Base-by-base conservation (phyloP, 2,329 filamentous ascomycete species). In the Lasiodiplodia theobromae region DNA sequence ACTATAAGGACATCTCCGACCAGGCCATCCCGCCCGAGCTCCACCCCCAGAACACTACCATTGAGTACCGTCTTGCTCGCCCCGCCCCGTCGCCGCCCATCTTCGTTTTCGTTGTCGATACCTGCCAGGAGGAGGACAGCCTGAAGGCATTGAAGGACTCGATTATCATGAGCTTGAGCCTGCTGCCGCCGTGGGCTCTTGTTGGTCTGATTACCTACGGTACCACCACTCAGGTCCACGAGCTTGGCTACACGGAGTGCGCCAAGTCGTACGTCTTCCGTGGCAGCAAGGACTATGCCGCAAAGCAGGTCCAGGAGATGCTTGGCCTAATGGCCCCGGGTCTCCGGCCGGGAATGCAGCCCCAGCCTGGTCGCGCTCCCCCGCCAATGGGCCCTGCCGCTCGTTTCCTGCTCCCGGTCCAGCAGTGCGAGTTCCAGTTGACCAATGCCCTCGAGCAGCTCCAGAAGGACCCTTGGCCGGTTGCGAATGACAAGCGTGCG, bases 221-320 rank as follows among this genome's bases (percentile, higher is more conserved):
- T 71, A 98, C 96, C 53, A 98, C 97, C 93, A 89, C 93, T 38
- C 94, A 97, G 88, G 93, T 99, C 21, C 96, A 99, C 79, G 96
- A 99, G 82, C 93, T 99, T 73, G 96, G 96, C 67, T 99, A 99
- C 78, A 94, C 92, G 67, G 96, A 98, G 82, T 99, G 96, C 81
- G 93, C 96, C 72, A 99, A 98, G 82, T 97, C 95, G 6, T 99
- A 97, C 76, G 96, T 99, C 52, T 99, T 99, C 86, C 89, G 95
- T 68, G 96, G 96, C 49, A 97, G 90, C 85, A 99, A 98, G 85
- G 96, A 99, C 77, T 99, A 99, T 80, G 87, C 90, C n/a, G 92
- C 94, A 66, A 98, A 98, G 83, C 94, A 98, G 79, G 94, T 99
- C n/a, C 95, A 98, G 81, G 96, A 99, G 77, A 99, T 99, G 96